phyloP scores from a whole-genome alignment of 345 rosid genomes.

The Stellera chamaejasme region DNA sequence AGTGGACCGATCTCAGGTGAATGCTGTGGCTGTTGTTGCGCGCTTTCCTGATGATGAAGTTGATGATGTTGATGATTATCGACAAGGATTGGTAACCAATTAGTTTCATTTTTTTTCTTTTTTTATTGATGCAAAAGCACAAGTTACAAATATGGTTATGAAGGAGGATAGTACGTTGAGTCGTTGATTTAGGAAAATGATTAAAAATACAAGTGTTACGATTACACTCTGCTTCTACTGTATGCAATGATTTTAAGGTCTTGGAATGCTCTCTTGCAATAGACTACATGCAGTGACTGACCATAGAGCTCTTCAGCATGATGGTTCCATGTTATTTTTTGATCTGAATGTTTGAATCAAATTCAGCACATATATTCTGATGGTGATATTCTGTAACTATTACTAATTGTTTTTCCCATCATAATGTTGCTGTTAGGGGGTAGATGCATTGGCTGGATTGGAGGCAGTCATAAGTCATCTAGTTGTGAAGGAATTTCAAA shows the following conservation, averaged over 20 bases:
- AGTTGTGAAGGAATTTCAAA: conserved; percentile 54
- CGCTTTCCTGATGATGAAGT: conserved; percentile 53
- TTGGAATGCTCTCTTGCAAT: too few species aligned
- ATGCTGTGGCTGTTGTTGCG: conserved; percentile 51
- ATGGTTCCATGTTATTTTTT: neutral
- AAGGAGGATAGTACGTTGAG: neutral
- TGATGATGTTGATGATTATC: conserved; percentile 37
- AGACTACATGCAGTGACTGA: neutral
- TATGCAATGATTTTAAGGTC: too few species aligned
- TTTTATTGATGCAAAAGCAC: neutral
- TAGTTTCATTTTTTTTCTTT: neutral
- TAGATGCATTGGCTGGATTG: conserved; percentile 61
- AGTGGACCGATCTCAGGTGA: conserved; percentile 30
- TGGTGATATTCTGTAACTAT: too few species aligned
- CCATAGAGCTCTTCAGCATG: neutral
- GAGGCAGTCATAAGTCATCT: conserved; percentile 64
- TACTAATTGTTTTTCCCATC: neutral
- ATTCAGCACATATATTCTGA: neutral
- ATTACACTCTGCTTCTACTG: too few species aligned
- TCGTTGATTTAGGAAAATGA: neutral
- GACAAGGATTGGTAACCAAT: conserved; percentile 40
- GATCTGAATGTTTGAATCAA: too few species aligned
- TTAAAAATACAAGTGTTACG: too few species aligned
- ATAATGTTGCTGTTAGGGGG: conserved; percentile 24
- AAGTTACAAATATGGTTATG: neutral